Evolutionary conservation across 2,329 filamentous ascomycete species (phyloP).

Genomic region (Fusarium anthophilum): DNA sequence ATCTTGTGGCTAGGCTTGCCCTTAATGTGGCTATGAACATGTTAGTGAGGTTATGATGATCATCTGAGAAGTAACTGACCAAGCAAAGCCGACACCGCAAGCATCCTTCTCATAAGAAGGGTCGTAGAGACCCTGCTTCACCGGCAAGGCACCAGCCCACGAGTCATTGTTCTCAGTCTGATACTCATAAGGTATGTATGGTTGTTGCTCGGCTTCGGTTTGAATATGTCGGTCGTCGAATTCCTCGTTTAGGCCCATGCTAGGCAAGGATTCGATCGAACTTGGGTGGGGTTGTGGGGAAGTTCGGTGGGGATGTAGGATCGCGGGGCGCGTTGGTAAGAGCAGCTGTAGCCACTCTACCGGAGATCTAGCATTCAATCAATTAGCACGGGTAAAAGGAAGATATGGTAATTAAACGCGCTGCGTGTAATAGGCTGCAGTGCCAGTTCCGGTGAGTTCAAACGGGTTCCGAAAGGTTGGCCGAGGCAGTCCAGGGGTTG

Average conservation of each 20-base stretch:
- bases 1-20: slow-evolving; percentile 98
- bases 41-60: slow-evolving; percentile 30
- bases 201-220: slow-evolving; percentile 66
- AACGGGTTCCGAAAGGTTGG: slow-evolving; percentile 1
- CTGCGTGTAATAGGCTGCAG: not conserved
- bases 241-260: slow-evolving; percentile 73
- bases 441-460: not conserved
- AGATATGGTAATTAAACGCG: slow-evolving; percentile 1
- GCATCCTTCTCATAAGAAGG: slow-evolving; percentile 98
- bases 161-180: slow-evolving; percentile 85
- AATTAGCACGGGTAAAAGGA: slow-evolving; percentile 35
- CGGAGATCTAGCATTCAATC: slow-evolving; percentile 30
- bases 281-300: slow-evolving; percentile 38
- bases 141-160: slow-evolving; percentile 93
- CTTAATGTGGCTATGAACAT: slow-evolving; percentile 83
- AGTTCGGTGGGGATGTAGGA: slow-evolving; percentile 35
- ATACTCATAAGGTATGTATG: slow-evolving; percentile 82
- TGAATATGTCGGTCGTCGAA: slow-evolving; percentile 75
- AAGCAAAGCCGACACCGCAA: slow-evolving; percentile 98
- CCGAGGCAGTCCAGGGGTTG: slow-evolving; percentile 3
- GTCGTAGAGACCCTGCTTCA: slow-evolving; percentile 99
- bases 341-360: slow-evolving; percentile 39
- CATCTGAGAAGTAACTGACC: slow-evolving; percentile 65
- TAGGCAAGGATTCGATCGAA: slow-evolving; percentile 63
- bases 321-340: slow-evolving; percentile 40